phyloP scores from a whole-genome alignment of 2,329 filamentous ascomycete species.

The Acarospora socialis region DNA sequence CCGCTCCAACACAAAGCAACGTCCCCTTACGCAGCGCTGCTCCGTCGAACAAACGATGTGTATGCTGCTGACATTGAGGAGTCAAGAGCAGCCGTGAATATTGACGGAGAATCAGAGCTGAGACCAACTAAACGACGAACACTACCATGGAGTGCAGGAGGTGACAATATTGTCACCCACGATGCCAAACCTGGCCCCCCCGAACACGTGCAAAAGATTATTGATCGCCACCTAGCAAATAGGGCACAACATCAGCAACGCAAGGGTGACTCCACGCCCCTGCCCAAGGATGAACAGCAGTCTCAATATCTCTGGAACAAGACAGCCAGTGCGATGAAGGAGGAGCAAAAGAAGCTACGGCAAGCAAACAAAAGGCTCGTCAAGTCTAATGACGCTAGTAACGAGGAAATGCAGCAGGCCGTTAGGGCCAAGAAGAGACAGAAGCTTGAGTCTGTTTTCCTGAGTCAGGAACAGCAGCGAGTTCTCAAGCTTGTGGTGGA shows the following conservation, averaged over 20 bases:
- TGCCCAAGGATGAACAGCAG: constrained; percentile 27
- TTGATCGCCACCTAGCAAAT: constrained; percentile 1
- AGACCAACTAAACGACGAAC: constrained; percentile 45
- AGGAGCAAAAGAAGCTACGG: constrained; percentile 60
- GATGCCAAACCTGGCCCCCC: constrained; percentile 22
- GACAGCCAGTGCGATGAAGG: constrained; percentile 59
- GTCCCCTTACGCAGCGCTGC: no score
- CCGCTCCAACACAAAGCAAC: constrained; percentile 31
- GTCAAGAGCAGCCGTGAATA: no score
- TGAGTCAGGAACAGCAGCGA: constrained; percentile 75
- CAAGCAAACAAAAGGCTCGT: constrained; percentile 41
- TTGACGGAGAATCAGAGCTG: constrained; percentile 12
- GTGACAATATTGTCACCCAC: constrained; percentile 22
- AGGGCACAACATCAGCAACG: constrained; percentile 4
- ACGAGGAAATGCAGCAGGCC: constrained; percentile 35
- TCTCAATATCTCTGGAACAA: constrained; percentile 51
- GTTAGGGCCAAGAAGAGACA: constrained; percentile 27
- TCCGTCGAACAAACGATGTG: no score
- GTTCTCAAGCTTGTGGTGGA: constrained; percentile 74
- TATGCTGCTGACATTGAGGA: no score
- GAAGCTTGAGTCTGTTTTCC: constrained; percentile 44
- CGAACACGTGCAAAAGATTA: constrained; percentile 22
- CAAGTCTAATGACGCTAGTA: constrained; percentile 27
- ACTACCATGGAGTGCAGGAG: constrained; percentile 44
- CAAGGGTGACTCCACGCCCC: constrained; percentile 24